Evolutionary conservation across 208 protist genomes (phyloP).

Genomic region (Ichthyophonus hoferi): DNA sequence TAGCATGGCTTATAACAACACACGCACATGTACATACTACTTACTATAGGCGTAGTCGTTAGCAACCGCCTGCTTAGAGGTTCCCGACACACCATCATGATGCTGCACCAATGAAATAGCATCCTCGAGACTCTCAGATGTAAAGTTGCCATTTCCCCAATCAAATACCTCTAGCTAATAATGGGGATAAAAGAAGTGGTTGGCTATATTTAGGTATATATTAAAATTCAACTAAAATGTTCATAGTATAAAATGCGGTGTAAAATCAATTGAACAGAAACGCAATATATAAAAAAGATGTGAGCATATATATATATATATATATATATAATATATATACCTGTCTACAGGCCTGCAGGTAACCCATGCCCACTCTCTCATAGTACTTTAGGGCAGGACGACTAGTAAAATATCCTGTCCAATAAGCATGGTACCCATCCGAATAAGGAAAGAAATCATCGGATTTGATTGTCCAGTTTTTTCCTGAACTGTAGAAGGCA

Average conservation of each 20-base stretch:
- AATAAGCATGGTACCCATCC: slow-evolving; percentile 54
- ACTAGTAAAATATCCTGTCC: slow-evolving; percentile 70
- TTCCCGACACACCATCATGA: slow-evolving; percentile 68
- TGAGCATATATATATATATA: too few species aligned
- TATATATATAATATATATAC: not conserved
- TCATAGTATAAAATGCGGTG: too few species aligned
- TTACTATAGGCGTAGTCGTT: slow-evolving; percentile 18
- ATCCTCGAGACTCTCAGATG: not conserved
- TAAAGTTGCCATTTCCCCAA: not conserved
- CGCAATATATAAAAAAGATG: too few species aligned
- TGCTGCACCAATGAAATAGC: slow-evolving; percentile 58
- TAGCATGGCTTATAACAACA: not conserved
- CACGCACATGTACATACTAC: not conserved
- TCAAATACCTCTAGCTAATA: too few species aligned
- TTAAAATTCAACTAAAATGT: too few species aligned
- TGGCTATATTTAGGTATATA: too few species aligned
- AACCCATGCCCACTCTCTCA: slow-evolving; percentile 37
- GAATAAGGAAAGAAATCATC: slow-evolving; percentile 66
- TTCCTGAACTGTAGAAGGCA: not conserved
- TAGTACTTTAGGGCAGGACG: slow-evolving; percentile 60
- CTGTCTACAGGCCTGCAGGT: slow-evolving; percentile 10
- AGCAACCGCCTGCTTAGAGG: slow-evolving; percentile 60
- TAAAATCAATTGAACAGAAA: too few species aligned
- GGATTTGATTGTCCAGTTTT: slow-evolving; percentile 18
- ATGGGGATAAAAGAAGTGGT: too few species aligned